Percentiles rank a stretch among this genome's conserved stretches.
Conservation (phyloP, 768 basidiomycete species). For the Rhizopogon salebrosus region DNA sequence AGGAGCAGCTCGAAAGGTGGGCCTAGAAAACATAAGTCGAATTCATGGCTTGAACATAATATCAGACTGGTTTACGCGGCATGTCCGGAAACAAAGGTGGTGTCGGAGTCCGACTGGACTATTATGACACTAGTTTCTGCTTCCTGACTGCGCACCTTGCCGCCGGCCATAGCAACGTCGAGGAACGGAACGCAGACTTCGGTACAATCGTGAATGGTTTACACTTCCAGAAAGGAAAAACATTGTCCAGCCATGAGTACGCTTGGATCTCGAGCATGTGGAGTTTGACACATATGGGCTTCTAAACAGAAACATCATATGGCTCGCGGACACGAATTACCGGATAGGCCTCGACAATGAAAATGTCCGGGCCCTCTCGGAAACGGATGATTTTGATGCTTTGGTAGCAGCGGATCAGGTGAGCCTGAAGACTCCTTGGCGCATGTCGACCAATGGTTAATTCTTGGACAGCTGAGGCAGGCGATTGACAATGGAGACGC, state of each 20-base stretch:
- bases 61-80: conserved; percentile 79
- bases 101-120: conserved; percentile 88
- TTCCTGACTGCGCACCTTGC: conserved; percentile 95
- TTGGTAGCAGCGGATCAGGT: conserved; percentile 87
- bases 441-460: conserved; percentile 1
- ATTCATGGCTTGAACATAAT: conserved; percentile 1
- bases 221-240: conserved; percentile 87
- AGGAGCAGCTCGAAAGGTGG: conserved; percentile 86
- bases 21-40: background rate
- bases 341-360: conserved; percentile 86
- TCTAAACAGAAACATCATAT: conserved; percentile 77
- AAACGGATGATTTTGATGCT: conserved; percentile 60
- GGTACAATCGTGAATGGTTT: conserved; percentile 78
- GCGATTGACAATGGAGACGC: conserved; percentile 69
- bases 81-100: conserved; percentile 99
- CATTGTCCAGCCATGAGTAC: conserved; percentile 86
- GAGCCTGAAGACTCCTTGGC: conserved; percentile 13
- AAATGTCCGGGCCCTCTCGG: conserved; percentile 64
- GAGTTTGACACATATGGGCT: conserved; percentile 2
- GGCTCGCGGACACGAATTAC: conserved; percentile 96
- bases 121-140: conserved; percentile 88
- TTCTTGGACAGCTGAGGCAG: conserved; percentile 51
- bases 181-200: conserved; percentile 91
- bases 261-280: conserved; percentile 20
- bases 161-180: conserved; percentile 87